Conservation (phyloP, 805 yeast species). For the Candida patagonica region DNA sequence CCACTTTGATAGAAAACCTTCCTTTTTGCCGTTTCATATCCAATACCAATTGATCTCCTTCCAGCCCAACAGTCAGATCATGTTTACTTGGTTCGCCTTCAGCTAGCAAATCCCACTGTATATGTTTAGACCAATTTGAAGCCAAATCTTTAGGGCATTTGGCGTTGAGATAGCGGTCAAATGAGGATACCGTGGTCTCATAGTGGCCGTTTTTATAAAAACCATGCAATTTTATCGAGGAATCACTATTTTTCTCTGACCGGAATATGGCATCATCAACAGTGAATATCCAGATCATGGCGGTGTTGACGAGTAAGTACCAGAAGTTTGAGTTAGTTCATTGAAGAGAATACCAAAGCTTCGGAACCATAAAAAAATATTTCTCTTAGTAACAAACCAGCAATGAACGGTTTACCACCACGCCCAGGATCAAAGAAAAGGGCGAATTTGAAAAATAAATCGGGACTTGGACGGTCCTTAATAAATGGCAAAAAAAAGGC, state of each 20-base stretch:
- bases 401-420: background rate
- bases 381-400: background rate
- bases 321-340: too few relatives aligned
- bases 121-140: background rate
- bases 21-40: background rate
- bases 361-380: background rate
- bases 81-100: background rate
- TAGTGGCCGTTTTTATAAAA: background rate
- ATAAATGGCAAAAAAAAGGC: constrained; percentile 55
- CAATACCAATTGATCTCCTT: background rate
- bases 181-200: background rate
- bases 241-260: background rate
- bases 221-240: background rate
- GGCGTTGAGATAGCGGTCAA: background rate
- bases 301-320: background rate
- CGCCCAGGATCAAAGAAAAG: constrained; percentile 72
- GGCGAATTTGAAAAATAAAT: constrained; percentile 39
- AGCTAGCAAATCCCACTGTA: background rate
- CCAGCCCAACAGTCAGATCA: too few relatives aligned
- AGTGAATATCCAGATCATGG: background rate
- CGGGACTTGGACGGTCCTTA: constrained; percentile 80
- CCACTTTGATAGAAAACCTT: background rate
- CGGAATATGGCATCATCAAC: background rate
- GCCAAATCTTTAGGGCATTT: background rate
- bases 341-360: background rate